Evolutionary conservation across 331 rosid genomes (phyloP), one percentile per base, ranked within the genome.

Genomic region (Quercus phellos): DNA sequence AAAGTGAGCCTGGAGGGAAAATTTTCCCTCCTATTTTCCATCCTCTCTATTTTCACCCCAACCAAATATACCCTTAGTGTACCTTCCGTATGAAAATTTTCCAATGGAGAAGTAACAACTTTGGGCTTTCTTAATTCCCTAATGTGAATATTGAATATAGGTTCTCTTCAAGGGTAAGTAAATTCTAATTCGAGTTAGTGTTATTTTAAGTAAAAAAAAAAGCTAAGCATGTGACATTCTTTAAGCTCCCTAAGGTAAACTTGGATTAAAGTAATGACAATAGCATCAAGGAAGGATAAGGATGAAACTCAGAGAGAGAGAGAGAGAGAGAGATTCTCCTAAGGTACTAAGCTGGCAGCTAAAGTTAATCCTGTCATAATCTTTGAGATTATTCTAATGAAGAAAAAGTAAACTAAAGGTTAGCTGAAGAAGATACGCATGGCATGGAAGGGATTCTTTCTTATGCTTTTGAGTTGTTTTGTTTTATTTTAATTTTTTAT

Each of bases 391-490:
- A 68, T 46, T 77, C 77, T 78, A 83, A 81, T 75, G 53, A 9
- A 30, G 59, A 53, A 58, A 16, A 19, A 19, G 17, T 4, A 30
- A 29, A 58, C 77, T 42, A 70, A 50, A 71, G 81, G 77, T 82
- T 66, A 53, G 86, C 66, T 21, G 80, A 78, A 82, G 78, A 85
- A 76, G 80, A 85, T 88, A 92, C 93, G 92, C 92, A 80, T 90
- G 91, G 79, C 81, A 68, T 78, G 70, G 87, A 30, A 9, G 59
- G 74, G 91, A 90, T 88, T 88, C 91, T 90, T 17, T 85, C 68
- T 71, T 70, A 64, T 79, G 89, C 91, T 87, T 93, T 93, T 82
- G 88, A 88, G 89, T 83, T 87, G 89, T 77, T 84, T 38, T 38
- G 46, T 38, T 38, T 8, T 38, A 8, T 38, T 38, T 38, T 38